Evolutionary conservation across 306 rosid species (phyloP).

Genomic region (Urtica urens): DNA sequence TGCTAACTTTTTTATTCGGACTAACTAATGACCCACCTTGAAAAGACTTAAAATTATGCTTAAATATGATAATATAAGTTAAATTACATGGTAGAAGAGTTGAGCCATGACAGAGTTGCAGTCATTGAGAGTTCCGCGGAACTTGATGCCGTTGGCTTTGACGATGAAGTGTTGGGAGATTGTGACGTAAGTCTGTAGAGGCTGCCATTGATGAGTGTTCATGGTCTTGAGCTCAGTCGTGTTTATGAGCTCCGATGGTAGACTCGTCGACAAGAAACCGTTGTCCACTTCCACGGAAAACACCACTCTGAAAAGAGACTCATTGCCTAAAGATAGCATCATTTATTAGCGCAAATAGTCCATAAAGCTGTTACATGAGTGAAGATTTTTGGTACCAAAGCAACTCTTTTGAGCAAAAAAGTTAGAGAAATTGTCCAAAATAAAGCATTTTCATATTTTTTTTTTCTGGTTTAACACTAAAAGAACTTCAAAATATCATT

Average conservation of each 20-base stretch:
- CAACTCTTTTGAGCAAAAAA: too few relatives aligned
- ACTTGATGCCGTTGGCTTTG: constrained; percentile 68
- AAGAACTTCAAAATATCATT: too few relatives aligned
- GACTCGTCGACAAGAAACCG: constrained; percentile 50
- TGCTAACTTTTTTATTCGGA: too few relatives aligned
- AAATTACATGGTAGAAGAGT: constrained; percentile 40
- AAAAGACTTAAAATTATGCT: neutral
- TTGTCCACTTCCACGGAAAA: constrained; percentile 73
- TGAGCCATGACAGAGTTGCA: constrained; percentile 61
- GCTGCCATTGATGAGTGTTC: constrained; percentile 51
- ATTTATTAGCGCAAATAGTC: too few relatives aligned
- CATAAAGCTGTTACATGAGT: too few relatives aligned
- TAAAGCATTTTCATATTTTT: too few relatives aligned
- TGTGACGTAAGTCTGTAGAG: constrained; percentile 72
- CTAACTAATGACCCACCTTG: neutral
- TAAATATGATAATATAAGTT: neutral
- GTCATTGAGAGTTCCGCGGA: constrained; percentile 52
- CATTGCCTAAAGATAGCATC: constrained; percentile 35
- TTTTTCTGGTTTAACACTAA: too few relatives aligned
- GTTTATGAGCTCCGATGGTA: constrained; percentile 55
- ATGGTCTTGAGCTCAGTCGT: constrained; percentile 55
- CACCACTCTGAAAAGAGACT: constrained; percentile 31
- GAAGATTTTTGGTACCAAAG: too few relatives aligned
- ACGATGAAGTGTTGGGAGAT: constrained; percentile 68
- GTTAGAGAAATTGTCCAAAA: too few relatives aligned